Evolutionary conservation across 2,329 filamentous ascomycete genomes (phyloP).

Genomic region (Arthrinium phaeospermum): DNA sequence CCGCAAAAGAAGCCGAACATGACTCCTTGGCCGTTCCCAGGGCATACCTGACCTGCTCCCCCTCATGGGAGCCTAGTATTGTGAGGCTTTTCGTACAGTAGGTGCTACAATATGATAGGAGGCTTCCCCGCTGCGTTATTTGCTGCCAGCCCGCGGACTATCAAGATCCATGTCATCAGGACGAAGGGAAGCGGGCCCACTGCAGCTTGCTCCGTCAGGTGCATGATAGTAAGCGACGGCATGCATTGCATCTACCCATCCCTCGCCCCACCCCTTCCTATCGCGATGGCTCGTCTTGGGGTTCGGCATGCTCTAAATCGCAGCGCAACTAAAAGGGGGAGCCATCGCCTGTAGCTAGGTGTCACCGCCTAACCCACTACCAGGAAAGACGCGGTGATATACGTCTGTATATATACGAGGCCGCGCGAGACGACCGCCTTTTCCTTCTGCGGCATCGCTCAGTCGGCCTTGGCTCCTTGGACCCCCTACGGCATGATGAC

Average conservation of each 20-base stretch:
- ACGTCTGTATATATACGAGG: neutral
- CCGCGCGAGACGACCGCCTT: neutral
- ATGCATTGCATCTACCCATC: neutral
- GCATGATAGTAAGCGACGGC: neutral
- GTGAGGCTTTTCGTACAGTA: neutral
- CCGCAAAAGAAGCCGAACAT: constrained; percentile 8
- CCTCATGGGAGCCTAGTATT: neutral
- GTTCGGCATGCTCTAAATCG: neutral
- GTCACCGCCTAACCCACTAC: neutral
- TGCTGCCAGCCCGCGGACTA: neutral
- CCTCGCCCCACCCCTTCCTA: neutral
- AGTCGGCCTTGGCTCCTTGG: neutral
- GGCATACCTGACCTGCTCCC: neutral
- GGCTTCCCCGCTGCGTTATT: neutral
- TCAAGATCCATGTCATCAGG: constrained; percentile 5
- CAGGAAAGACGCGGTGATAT: neutral
- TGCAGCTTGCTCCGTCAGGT: neutral
- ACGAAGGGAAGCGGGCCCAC: constrained; percentile 6
- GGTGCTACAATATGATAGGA: neutral
- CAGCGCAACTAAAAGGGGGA: neutral
- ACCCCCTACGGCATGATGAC: constrained; percentile 3
- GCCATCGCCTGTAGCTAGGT: neutral
- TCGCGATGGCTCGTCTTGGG: neutral
- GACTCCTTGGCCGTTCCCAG: neutral
- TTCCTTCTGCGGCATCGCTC: neutral